Percentiles rank a stretch among this genome's conserved stretches.
phyloP scores from a whole-genome alignment of 169 alveolate genomes.

The Plasmodium cynomolgi region DNA sequence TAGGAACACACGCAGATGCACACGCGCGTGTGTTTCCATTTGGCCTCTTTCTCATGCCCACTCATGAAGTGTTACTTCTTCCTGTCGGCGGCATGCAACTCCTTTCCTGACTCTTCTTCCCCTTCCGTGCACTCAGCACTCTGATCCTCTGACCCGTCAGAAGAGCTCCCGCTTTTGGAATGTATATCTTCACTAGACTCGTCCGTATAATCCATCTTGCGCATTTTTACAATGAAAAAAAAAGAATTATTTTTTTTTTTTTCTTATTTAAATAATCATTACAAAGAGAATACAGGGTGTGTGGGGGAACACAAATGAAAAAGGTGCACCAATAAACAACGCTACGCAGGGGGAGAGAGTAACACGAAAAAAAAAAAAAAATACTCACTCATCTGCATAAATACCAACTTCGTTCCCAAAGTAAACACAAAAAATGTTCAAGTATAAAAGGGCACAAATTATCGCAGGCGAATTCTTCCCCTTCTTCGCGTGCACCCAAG shows the following conservation, averaged over 20 bases:
- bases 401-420: not conserved
- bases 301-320: not conserved
- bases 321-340: not conserved
- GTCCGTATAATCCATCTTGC: slow-evolving; percentile 15
- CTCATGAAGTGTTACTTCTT: slow-evolving; percentile 10
- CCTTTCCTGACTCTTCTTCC: not conserved
- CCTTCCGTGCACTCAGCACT: not conserved
- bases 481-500: not conserved
- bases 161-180: not conserved
- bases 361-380: not conserved
- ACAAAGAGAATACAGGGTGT: not conserved
- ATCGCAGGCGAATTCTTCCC: not conserved
- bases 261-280: slow-evolving; percentile 1
- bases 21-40: not conserved
- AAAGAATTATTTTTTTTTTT: not conserved
- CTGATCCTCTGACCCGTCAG: not conserved
- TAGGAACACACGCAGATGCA: not conserved
- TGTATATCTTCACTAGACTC: slow-evolving; percentile 11
- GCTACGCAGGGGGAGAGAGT: not conserved
- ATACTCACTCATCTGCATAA: not conserved
- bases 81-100: slow-evolving; percentile 7
- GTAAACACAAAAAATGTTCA: not conserved
- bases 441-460: not conserved
- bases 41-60: not conserved
- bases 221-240: slow-evolving; percentile 4